Conservation (phyloP, 495 filamentous ascomycete species). For the Xylaria intraflava region DNA sequence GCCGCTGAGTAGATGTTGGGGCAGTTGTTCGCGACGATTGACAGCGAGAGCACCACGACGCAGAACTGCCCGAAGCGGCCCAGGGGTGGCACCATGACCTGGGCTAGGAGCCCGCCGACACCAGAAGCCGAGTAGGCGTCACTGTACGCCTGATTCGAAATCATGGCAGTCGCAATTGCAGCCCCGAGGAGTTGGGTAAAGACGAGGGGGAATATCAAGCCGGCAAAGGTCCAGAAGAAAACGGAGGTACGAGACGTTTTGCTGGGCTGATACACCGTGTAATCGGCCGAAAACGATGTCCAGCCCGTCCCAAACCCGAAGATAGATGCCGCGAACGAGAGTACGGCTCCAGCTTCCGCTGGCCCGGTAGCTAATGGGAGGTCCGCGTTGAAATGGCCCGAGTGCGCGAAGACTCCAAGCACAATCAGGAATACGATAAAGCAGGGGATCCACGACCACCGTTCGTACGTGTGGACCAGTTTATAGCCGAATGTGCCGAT, state of each 20-base stretch:
- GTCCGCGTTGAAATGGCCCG: slow-evolving; percentile 62
- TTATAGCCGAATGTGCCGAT: slow-evolving; percentile 74
- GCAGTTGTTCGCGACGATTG: slow-evolving; percentile 79
- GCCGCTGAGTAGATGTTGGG: slow-evolving; percentile 84
- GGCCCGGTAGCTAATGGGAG: slow-evolving; percentile 55
- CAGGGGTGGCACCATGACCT: slow-evolving; percentile 58
- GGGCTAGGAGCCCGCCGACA: slow-evolving; percentile 65
- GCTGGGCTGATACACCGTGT: slow-evolving; percentile 74
- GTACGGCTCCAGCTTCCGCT: slow-evolving; percentile 55
- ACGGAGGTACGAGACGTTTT: slow-evolving; percentile 51
- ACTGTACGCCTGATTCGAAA: slow-evolving; percentile 49
- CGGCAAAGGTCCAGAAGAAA: slow-evolving; percentile 64
- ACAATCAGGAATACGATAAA: slow-evolving; percentile 73
- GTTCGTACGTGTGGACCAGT: slow-evolving; percentile 74
- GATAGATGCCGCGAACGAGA: slow-evolving; percentile 68
- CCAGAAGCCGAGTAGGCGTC: slow-evolving; percentile 54
- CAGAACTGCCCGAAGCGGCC: slow-evolving; percentile 80
- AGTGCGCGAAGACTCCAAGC: slow-evolving; percentile 66
- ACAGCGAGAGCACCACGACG: slow-evolving; percentile 69
- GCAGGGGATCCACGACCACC: slow-evolving; percentile 72
- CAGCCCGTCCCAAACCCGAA: slow-evolving; percentile 78
- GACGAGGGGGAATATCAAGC: slow-evolving; percentile 63
- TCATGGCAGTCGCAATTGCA: slow-evolving; percentile 61
- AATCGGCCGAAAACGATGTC: slow-evolving; percentile 75
- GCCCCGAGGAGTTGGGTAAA: slow-evolving; percentile 78